Percentiles rank a stretch among this genome's conserved stretches.
Evolutionary conservation across 306 rosid species (phyloP).

Genomic region (Prinsepia uniflora): DNA sequence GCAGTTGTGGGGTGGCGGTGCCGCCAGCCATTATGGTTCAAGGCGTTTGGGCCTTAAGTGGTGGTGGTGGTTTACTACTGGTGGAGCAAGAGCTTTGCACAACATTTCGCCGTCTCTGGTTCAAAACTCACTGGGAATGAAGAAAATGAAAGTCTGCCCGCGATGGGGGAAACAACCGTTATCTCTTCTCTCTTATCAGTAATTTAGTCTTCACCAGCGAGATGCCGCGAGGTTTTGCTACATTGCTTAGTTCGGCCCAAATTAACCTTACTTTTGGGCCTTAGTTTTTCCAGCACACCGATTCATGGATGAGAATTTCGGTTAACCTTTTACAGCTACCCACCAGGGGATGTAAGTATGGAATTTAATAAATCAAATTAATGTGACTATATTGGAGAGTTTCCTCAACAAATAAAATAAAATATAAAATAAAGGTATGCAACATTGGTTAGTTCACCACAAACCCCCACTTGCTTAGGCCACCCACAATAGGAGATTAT

Average conservation of each 20-base stretch:
- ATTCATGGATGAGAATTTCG: no score
- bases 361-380: no score
- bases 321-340: no score
- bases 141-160: not conserved
- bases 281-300: not conserved
- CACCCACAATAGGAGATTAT: no score
- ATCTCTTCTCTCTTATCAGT: not conserved
- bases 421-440: no score
- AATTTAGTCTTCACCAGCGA: not conserved
- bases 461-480: no score
- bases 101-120: constrained; percentile 10
- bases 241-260: not conserved
- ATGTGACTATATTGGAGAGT: no score
- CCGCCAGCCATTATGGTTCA: constrained; percentile 8
- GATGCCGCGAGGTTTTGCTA: not conserved
- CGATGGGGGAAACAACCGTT: not conserved
- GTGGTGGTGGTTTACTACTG: constrained; percentile 19
- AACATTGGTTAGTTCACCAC: no score
- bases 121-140: no score
- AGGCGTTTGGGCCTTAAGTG: constrained; percentile 22
- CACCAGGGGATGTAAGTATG: no score
- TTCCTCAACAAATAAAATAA: no score
- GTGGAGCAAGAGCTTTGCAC: constrained; percentile 24
- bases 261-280: not conserved
- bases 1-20: constrained; percentile 4